Evolutionary conservation across 1,284 basidiomycete species (phyloP).

Genomic region (Cystobasidium slooffiae): DNA sequence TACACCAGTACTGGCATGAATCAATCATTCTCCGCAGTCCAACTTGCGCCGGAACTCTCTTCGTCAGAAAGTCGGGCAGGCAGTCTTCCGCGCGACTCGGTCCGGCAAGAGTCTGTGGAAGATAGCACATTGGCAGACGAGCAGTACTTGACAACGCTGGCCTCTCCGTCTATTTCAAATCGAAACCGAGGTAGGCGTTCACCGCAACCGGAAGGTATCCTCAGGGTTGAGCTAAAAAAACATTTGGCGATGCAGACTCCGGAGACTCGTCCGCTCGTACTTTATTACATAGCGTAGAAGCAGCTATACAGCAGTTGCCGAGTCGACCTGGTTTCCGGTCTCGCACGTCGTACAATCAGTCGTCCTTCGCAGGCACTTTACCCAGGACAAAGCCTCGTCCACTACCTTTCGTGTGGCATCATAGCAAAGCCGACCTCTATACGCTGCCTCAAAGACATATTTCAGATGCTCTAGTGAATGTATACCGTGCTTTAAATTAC

Average conservation of each 20-base stretch:
- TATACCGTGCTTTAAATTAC: constrained; percentile 2
- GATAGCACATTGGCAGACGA: too few species aligned
- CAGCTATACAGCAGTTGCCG: constrained; percentile 13
- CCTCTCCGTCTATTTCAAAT: neutral
- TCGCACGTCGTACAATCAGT: neutral
- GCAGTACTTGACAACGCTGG: neutral
- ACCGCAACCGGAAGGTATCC: too few species aligned
- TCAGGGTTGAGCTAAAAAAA: too few species aligned
- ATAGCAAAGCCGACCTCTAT: constrained; percentile 24
- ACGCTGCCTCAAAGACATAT: constrained; percentile 10
- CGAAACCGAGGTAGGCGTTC: too few species aligned
- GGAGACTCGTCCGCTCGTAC: constrained; percentile 11
- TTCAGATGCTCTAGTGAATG: constrained; percentile 16
- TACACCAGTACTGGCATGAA: too few species aligned
- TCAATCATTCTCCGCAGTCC: too few species aligned
- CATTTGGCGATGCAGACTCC: neutral
- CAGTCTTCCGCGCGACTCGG: neutral
- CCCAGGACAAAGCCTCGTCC: neutral
- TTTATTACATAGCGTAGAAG: constrained; percentile 7
- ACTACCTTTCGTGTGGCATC: neutral
- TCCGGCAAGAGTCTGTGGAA: neutral
- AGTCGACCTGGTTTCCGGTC: neutral
- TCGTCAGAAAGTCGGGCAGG: neutral
- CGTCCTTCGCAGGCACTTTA: neutral
- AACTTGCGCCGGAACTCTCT: too few species aligned